Percentiles rank a stretch among this genome's conserved stretches.
phyloP scores from a whole-genome alignment of 1,284 basidiomycete species.

The Tylopilus sp. region DNA sequence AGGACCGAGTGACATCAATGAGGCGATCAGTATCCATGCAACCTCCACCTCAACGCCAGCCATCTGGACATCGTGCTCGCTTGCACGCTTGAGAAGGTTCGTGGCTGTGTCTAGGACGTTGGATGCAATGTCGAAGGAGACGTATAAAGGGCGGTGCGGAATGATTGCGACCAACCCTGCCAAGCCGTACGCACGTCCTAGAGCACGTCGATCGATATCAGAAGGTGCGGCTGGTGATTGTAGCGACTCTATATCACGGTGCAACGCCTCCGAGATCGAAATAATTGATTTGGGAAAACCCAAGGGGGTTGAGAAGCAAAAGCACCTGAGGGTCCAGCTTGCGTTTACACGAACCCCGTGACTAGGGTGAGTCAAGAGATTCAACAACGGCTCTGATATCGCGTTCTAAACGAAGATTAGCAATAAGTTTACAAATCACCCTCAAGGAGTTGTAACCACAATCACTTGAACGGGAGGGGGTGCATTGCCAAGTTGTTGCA shows the following conservation, averaged over 20 bases:
- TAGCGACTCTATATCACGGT: conserved; percentile 75
- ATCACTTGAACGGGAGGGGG: conserved; percentile 80
- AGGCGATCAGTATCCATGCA: conserved; percentile 90
- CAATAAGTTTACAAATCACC: conserved; percentile 4
- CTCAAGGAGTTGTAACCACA: background rate
- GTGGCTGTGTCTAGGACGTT: conserved; percentile 92
- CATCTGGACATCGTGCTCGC: conserved; percentile 83
- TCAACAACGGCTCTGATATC: conserved; percentile 80
- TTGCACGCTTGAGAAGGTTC: conserved; percentile 84
- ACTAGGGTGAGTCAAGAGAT: conserved; percentile 83
- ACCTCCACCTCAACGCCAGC: conserved; percentile 88
- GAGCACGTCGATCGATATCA: conserved; percentile 68
- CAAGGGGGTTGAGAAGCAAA: conserved; percentile 86
- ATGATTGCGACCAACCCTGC: conserved; percentile 85
- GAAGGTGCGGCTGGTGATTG: conserved; percentile 67
- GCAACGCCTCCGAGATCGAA: conserved; percentile 72
- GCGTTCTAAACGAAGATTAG: conserved; percentile 55
- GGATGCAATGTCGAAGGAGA: conserved; percentile 89
- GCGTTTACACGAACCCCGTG: conserved; percentile 84
- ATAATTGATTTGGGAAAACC: conserved; percentile 79
- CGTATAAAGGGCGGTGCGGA: conserved; percentile 85
- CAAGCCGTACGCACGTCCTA: conserved; percentile 88
- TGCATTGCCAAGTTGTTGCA: conserved; percentile 90
- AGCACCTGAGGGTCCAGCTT: conserved; percentile 84
- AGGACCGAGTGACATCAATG: conserved; percentile 90